phyloP scores from a whole-genome alignment of 75 land plant species.

The Cunninghamia lanceolata region DNA sequence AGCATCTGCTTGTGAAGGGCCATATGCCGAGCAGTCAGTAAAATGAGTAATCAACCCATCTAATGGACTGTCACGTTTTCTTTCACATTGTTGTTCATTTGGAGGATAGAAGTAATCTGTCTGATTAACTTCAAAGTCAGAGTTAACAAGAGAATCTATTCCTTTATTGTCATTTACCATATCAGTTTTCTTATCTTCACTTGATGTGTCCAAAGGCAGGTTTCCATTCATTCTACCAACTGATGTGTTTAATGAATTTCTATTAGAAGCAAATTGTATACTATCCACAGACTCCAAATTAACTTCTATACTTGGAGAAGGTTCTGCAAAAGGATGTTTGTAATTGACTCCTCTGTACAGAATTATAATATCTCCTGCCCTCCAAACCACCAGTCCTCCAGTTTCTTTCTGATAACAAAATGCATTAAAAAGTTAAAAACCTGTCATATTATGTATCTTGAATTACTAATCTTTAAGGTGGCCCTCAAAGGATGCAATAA shows the following conservation, averaged over 20 bases:
- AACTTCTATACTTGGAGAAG: background rate
- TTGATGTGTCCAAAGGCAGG: background rate
- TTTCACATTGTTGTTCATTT: conserved; percentile 45
- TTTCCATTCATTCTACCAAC: background rate
- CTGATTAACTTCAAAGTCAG: conserved; percentile 4
- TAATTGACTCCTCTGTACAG: conserved; percentile 71
- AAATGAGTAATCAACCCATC: conserved; percentile 85
- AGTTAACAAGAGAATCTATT: background rate
- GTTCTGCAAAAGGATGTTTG: conserved; percentile 42
- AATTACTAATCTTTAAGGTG: background rate
- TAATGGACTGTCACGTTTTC: conserved; percentile 56
- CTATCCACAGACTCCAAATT: background rate
- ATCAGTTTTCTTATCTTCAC: background rate
- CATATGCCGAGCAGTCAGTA: conserved; percentile 79
- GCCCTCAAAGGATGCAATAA: background rate
- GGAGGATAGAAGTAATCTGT: conserved; percentile 45
- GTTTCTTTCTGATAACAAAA: conserved; percentile 55
- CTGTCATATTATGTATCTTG: background rate
- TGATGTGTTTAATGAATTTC: background rate
- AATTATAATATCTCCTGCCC: conserved; percentile 54
- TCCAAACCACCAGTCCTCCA: conserved; percentile 83
- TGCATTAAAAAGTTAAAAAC: background rate
- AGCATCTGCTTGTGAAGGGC: conserved; percentile 84
- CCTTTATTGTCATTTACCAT: background rate
- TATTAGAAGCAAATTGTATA: background rate